Evolutionary conservation across 208 protist genomes (phyloP).

Genomic region (Leishmania major): DNA sequence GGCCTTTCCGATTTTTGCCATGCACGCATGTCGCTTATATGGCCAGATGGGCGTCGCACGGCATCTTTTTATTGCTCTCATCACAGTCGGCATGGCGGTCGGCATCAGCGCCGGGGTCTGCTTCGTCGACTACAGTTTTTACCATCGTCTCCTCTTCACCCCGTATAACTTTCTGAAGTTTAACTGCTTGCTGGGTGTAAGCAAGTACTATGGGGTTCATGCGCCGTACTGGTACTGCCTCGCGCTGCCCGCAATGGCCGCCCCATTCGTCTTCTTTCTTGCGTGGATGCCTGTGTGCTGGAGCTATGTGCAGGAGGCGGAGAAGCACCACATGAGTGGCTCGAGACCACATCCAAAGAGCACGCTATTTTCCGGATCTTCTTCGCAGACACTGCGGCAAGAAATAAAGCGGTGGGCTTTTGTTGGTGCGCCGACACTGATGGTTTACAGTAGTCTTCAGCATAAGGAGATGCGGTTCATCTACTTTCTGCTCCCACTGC

Average conservation of each 20-base stretch:
- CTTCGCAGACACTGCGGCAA: conserved; percentile 10
- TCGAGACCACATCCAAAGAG: neutral
- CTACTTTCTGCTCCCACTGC: conserved; percentile 54
- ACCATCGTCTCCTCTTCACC: conserved; percentile 53
- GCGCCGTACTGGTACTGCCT: conserved; percentile 86
- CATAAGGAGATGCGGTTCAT: conserved; percentile 96
- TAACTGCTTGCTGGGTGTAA: conserved; percentile 87
- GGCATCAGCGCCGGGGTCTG: conserved; percentile 26
- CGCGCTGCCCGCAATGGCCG: conserved; percentile 66
- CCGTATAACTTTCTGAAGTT: conserved; percentile 79
- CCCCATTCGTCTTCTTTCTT: conserved; percentile 52
- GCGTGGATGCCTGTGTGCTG: conserved; percentile 25
- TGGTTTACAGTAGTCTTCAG: conserved; percentile 72
- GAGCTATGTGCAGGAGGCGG: neutral
- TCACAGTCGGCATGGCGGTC: conserved; percentile 30
- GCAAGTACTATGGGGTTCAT: conserved; percentile 90
- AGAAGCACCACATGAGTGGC: neutral
- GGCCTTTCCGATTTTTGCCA: conserved; percentile 52
- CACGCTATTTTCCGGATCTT: neutral
- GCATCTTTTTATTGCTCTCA: conserved; percentile 17
- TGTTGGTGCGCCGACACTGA: conserved; percentile 23
- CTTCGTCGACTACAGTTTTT: conserved; percentile 65
- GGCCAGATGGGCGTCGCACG: conserved; percentile 24
- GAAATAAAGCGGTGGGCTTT: conserved; percentile 22
- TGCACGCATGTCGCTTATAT: conserved; percentile 29